These are phyloP conservation scores for Polysphondylium violaceum DNA, from an alignment of 78 protist species.

Conservation along the genomic window DNA sequence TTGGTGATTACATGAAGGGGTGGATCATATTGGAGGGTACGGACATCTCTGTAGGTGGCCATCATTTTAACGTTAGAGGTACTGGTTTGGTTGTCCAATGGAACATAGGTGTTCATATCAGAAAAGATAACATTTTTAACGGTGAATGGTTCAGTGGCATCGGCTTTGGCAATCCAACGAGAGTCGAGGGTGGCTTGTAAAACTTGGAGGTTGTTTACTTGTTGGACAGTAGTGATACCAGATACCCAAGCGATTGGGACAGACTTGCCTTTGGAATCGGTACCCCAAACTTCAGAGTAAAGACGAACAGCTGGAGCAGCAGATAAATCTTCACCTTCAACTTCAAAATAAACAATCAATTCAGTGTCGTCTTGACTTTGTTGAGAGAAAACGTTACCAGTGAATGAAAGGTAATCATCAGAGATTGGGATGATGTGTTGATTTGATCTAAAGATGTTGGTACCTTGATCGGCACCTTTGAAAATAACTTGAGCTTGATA, in stretches of 20 bases:
- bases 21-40: conserved; percentile 12
- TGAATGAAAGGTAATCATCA: conserved; percentile 27
- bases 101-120: conserved; percentile 53
- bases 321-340: neutral
- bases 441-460: conserved; percentile 54
- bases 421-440: conserved; percentile 80
- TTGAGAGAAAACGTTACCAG: conserved; percentile 45
- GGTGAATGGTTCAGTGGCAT: conserved; percentile 76
- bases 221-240: conserved; percentile 3
- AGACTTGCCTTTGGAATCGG: neutral
- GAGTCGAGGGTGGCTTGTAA: conserved; percentile 4
- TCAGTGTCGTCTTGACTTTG: conserved; percentile 29
- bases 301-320: conserved; percentile 46
- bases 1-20: conserved; percentile 70
- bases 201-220: neutral
- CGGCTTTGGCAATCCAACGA: conserved; percentile 71
- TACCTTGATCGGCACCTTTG: conserved; percentile 22
- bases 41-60: conserved; percentile 31
- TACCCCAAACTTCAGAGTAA: conserved; percentile 80
- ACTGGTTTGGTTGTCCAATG: conserved; percentile 22
- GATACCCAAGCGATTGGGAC: conserved; percentile 80
- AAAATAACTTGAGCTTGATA: conserved; percentile 33
- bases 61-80: conserved; percentile 19
- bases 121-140: conserved; percentile 68
- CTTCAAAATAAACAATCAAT: conserved; percentile 18